phyloP scores from a whole-genome alignment of 225 moss, liverwort and hornwort species.

The Marchantia polymorpha region DNA sequence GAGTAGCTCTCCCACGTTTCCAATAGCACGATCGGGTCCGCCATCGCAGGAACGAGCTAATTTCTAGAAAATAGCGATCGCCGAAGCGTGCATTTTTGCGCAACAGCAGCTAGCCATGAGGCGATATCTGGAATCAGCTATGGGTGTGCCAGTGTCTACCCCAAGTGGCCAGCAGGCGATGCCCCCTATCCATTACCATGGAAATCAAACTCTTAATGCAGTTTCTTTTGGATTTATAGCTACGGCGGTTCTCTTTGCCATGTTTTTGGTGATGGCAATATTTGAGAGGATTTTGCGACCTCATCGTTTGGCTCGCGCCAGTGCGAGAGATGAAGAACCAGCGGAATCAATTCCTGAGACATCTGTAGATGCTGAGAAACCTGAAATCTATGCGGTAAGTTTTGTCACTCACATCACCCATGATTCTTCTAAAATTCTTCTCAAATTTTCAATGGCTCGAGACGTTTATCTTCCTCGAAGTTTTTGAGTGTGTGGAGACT shows the following conservation, averaged over 20 bases:
- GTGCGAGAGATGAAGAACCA: constrained; percentile 11
- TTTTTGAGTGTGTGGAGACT: neutral
- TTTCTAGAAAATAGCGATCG: neutral
- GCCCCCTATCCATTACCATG: neutral
- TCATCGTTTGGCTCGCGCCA: constrained; percentile 12
- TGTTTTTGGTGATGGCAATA: constrained; percentile 45
- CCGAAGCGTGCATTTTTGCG: too few relatives aligned
- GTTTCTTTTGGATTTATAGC: constrained; percentile 46
- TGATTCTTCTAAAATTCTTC: too few relatives aligned
- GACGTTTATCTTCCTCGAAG: neutral
- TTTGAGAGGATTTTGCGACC: constrained; percentile 41
- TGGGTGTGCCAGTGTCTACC: too few relatives aligned
- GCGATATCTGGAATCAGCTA: neutral
- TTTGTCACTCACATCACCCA: too few relatives aligned
- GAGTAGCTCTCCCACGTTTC: neutral
- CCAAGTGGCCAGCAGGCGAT: too few relatives aligned
- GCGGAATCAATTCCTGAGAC: constrained; percentile 15
- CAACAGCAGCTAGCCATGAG: neutral
- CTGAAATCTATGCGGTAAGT: constrained; percentile 32
- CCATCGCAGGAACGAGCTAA: neutral
- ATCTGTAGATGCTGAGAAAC: constrained; percentile 20
- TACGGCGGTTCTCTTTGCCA: constrained; percentile 40
- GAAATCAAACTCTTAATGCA: constrained; percentile 37
- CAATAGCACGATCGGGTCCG: neutral
- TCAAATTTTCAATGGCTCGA: neutral